Percentiles rank a stretch among this genome's conserved stretches.
Evolutionary conservation across 228 moss, liverwort and hornwort genomes (phyloP).

Genomic region (Sphagnum fallax): DNA sequence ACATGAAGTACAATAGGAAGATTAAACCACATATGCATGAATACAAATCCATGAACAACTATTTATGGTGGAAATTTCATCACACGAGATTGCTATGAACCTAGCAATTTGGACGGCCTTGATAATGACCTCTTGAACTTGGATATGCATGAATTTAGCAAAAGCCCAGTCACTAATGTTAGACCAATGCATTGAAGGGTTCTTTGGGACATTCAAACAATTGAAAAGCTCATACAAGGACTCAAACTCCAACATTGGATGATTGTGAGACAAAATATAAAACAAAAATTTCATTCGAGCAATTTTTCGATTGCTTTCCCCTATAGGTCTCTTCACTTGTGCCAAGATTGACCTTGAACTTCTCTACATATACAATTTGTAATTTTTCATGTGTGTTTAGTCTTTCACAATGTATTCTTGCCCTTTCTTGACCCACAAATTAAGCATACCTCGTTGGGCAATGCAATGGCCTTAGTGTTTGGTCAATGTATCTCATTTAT

Average conservation of each 20-base stretch:
- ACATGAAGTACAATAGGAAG: background rate
- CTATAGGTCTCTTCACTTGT: background rate
- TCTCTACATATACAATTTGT: background rate
- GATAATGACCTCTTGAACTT: background rate
- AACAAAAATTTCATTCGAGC: background rate
- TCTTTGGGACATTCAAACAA: background rate
- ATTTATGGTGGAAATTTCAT: too few species aligned
- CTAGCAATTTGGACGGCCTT: background rate
- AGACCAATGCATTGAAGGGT: background rate
- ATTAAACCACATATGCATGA: too few species aligned
- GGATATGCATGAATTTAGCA: background rate
- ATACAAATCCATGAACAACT: too few species aligned
- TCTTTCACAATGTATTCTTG: background rate
- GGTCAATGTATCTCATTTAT: background rate
- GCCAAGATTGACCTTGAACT: background rate
- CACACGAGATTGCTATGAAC: background rate
- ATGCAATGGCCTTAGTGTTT: background rate
- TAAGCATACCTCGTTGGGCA: background rate
- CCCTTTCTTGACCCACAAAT: background rate
- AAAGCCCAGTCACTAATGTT: background rate
- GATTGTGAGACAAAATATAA: background rate
- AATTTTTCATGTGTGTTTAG: background rate
- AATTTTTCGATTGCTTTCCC: background rate
- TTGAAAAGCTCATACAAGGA: background rate
- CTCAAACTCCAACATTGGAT: background rate